Percentiles rank a stretch among this genome's conserved stretches.
Evolutionary conservation across 2,329 filamentous ascomycete genomes (phyloP).

Genomic region (Exophiala phaeomuriformis): DNA sequence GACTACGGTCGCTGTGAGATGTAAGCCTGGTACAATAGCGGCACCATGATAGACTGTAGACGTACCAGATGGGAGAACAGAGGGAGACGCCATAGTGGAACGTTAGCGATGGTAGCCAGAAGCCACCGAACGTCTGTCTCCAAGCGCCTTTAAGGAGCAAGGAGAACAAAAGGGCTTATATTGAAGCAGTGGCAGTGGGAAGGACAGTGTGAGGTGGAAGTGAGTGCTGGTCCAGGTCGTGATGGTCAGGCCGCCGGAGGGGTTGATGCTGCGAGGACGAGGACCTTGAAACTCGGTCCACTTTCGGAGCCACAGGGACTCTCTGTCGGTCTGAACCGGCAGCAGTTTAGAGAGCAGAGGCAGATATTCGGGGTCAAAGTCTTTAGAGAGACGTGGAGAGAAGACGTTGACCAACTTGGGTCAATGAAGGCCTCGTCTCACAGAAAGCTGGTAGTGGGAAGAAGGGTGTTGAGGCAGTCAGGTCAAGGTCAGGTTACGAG

Average conservation of each 20-base stretch:
- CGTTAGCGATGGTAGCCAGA: neutral
- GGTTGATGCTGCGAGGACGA: no score
- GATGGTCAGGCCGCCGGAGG: no score
- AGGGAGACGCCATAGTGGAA: neutral
- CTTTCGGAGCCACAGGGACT: no score
- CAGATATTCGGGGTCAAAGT: no score
- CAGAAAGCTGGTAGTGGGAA: no score
- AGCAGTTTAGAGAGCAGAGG: no score
- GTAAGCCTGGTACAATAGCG: neutral
- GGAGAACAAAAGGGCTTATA: neutral
- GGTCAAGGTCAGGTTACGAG: conserved; percentile 4
- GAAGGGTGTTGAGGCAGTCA: conserved; percentile 3
- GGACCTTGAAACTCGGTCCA: no score
- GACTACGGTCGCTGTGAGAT: conserved; percentile 31
- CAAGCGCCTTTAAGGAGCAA: neutral
- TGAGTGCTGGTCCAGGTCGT: no score
- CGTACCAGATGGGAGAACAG: conserved; percentile 6
- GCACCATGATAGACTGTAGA: neutral
- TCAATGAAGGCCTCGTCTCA: no score
- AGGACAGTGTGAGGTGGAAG: neutral
- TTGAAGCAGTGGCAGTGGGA: neutral
- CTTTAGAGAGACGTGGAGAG: no score
- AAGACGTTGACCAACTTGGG: no score
- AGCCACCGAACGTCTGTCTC: neutral
- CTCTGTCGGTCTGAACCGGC: no score